A percentile compares a stretch with the other conserved stretches of the same genome.
Evolutionary conservation across 2,329 filamentous ascomycete species (phyloP).

Genomic region (Aspergillus sp.): DNA sequence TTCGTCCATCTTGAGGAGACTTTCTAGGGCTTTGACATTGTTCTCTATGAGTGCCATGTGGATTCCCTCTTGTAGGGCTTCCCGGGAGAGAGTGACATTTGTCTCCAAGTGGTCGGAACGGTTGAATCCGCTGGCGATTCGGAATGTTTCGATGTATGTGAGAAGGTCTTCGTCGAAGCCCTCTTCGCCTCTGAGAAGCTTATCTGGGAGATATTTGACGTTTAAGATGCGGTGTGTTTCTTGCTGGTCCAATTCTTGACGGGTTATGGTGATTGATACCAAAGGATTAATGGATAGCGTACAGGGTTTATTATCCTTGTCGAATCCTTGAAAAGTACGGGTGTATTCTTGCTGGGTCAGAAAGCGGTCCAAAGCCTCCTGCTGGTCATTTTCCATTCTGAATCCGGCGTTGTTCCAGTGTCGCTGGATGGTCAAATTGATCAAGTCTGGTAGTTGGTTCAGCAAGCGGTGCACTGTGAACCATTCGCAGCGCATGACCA

Average conservation of each 20-base stretch:
- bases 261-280: slow-evolving; percentile 14
- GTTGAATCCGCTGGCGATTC: slow-evolving; percentile 22
- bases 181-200: slow-evolving; percentile 23
- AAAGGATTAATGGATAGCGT: slow-evolving; percentile 16
- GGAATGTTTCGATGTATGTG: slow-evolving; percentile 32
- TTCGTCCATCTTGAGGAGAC: slow-evolving; percentile 36
- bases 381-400: slow-evolving; percentile 12
- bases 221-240: slow-evolving; percentile 11
- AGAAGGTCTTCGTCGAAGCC: slow-evolving; percentile 28
- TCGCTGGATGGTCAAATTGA: slow-evolving; percentile 28
- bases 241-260: slow-evolving; percentile 4
- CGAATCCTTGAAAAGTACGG: slow-evolving; percentile 13
- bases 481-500: slow-evolving; percentile 35
- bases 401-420: slow-evolving; percentile 26
- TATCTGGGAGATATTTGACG: slow-evolving; percentile 20
- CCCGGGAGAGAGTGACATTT: slow-evolving; percentile 22
- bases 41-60: slow-evolving; percentile 30
- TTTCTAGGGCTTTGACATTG: slow-evolving; percentile 26
- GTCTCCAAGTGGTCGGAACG: slow-evolving; percentile 7
- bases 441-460: slow-evolving; percentile 28
- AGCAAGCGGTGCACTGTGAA: slow-evolving; percentile 32
- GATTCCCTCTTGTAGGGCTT: slow-evolving; percentile 35
- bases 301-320: slow-evolving; percentile 9
- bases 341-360: slow-evolving; percentile 13
- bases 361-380: slow-evolving; percentile 14